phyloP scores from a whole-genome alignment of 1,284 basidiomycete species.

The Entoloma clypeatum region DNA sequence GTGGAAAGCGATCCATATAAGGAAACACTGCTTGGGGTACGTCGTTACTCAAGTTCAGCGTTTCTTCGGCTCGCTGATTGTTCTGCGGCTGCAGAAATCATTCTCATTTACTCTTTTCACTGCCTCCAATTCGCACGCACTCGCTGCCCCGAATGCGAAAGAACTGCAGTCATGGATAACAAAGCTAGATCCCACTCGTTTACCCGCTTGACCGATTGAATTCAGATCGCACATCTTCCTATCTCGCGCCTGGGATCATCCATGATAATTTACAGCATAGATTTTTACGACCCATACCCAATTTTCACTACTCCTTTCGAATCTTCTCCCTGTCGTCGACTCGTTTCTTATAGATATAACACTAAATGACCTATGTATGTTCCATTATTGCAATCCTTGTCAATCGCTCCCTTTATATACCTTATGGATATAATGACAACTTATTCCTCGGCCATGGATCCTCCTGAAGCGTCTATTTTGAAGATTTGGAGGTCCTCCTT shows the following conservation, averaged over 20 bases:
- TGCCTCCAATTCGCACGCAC: slow-evolving; percentile 83
- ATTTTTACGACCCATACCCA: slow-evolving; percentile 10
- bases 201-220: slow-evolving; percentile 36
- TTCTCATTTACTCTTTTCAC: slow-evolving; percentile 88
- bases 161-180: slow-evolving; percentile 81
- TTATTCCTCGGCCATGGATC: too few species aligned
- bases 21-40: slow-evolving; percentile 80
- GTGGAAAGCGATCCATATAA: slow-evolving; percentile 87
- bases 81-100: slow-evolving; percentile 53
- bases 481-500: too few species aligned
- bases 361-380: slow-evolving; percentile 17
- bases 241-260: slow-evolving; percentile 8
- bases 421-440: too few species aligned
- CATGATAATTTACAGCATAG: slow-evolving; percentile 16
- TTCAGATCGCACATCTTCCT: slow-evolving; percentile 3
- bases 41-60: slow-evolving; percentile 27
- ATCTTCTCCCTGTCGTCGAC: slow-evolving; percentile 6
- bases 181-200: slow-evolving; percentile 76
- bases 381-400: too few species aligned
- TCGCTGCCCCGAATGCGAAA: slow-evolving; percentile 75
- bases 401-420: too few species aligned
- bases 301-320: slow-evolving; percentile 6
- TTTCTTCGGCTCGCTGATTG: slow-evolving; percentile 10
- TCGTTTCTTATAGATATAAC: slow-evolving; percentile 9
- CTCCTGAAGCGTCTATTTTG: too few species aligned